Evolutionary conservation across 1,284 basidiomycete species (phyloP).

Genomic region (Rhodotorula glutinis): DNA sequence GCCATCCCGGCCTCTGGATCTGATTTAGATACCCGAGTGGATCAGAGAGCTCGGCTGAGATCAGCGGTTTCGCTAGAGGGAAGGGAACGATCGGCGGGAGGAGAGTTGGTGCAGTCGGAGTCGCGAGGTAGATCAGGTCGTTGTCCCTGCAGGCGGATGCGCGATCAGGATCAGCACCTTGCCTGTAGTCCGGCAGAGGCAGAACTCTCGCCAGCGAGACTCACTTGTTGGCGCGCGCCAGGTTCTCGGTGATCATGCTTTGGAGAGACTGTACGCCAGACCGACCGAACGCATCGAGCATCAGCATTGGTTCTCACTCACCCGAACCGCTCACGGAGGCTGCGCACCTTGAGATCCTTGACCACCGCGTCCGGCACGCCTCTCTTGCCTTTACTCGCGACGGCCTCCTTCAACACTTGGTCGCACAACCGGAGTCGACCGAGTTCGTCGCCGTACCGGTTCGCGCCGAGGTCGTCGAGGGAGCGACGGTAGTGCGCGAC

Average conservation of each 20-base stretch:
- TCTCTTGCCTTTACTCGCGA: slow-evolving; percentile 61
- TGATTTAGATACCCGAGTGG: slow-evolving; percentile 8
- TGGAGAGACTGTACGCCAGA: slow-evolving; percentile 61
- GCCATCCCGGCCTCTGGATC: slow-evolving; percentile 54
- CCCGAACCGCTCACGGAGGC: no score
- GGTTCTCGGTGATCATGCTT: slow-evolving; percentile 57
- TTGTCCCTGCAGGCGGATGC: slow-evolving; percentile 64
- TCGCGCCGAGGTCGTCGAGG: slow-evolving; percentile 82
- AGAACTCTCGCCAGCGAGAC: no score
- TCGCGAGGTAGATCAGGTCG: slow-evolving; percentile 90
- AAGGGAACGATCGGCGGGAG: slow-evolving; percentile 66
- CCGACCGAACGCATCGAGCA: no score
- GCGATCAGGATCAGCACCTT: no score
- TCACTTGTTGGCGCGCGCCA: slow-evolving; percentile 61
- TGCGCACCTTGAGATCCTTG: slow-evolving; percentile 70
- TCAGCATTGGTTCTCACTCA: no score
- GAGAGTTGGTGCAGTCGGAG: slow-evolving; percentile 70
- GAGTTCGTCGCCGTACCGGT: slow-evolving; percentile 81
- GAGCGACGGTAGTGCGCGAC: slow-evolving; percentile 87
- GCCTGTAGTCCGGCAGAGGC: no score
- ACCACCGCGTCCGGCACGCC: slow-evolving; percentile 63
- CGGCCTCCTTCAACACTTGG: slow-evolving; percentile 66
- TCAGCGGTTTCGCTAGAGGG: slow-evolving; percentile 64
- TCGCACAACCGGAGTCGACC: slow-evolving; percentile 69
- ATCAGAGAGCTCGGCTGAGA: slow-evolving; percentile 59